These are phyloP conservation scores for Pisolithus albus DNA, from an alignment of 768 basidiomycete species.

Conservation along the genomic window DNA sequence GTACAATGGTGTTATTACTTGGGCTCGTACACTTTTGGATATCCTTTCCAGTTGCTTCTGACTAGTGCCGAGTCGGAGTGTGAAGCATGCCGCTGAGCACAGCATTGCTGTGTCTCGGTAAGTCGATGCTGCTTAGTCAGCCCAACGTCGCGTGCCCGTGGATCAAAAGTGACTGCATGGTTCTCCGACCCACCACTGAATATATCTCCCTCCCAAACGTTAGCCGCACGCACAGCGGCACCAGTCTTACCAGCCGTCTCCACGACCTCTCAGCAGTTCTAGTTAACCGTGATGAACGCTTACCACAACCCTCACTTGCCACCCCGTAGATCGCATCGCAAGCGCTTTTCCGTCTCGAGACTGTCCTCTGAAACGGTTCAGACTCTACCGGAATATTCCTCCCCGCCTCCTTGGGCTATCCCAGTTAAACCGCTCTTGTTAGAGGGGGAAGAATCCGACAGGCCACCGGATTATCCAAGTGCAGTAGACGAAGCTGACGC, in stretches of 20 bases:
- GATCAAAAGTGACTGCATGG: too few species aligned
- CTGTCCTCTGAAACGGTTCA: conserved; percentile 62
- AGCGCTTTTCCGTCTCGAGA: conserved; percentile 48
- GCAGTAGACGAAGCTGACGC: conserved; percentile 73
- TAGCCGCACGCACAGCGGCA: conserved; percentile 7
- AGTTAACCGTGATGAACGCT: conserved; percentile 12
- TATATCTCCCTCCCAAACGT: too few species aligned
- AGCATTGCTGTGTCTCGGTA: too few species aligned
- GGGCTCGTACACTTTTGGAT: too few species aligned
- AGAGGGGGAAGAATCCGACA: conserved; percentile 40
- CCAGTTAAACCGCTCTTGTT: conserved; percentile 12
- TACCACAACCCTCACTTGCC: conserved; percentile 6
- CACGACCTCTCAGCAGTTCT: background rate
- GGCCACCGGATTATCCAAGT: conserved; percentile 70
- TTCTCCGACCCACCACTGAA: too few species aligned
- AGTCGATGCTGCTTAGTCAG: too few species aligned
- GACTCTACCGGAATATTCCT: conserved; percentile 60
- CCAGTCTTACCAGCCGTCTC: conserved; percentile 7
- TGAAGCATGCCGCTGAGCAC: too few species aligned
- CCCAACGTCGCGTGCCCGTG: too few species aligned
- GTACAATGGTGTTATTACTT: too few species aligned
- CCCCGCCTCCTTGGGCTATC: conserved; percentile 24
- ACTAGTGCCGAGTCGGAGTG: too few species aligned
- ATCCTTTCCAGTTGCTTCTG: too few species aligned
- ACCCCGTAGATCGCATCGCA: conserved; percentile 41